Conservation (phyloP, 352 stramenopile genomes). For the Phytophthora fragariaefolia region DNA sequence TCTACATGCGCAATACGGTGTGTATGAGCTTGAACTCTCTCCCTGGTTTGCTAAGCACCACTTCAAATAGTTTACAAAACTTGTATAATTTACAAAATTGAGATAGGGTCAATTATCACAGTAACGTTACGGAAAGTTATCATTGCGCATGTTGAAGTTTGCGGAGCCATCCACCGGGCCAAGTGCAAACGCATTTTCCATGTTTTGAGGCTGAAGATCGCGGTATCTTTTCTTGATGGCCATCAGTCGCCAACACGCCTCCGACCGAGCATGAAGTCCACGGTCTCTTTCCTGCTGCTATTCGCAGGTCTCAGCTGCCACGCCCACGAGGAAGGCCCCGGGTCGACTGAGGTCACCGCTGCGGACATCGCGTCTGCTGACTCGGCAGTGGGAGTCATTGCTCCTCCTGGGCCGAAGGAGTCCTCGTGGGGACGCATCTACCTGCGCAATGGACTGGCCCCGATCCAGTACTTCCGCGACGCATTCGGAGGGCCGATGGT, state of each 20-base stretch:
- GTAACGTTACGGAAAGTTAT: too few species aligned
- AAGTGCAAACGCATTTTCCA: too few species aligned
- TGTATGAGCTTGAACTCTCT: too few species aligned
- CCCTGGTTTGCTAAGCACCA: too few species aligned
- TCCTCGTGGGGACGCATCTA: conserved; percentile 72
- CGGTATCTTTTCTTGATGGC: conserved; percentile 14
- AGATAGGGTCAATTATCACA: too few species aligned
- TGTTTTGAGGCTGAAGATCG: background rate
- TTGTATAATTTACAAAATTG: too few species aligned
- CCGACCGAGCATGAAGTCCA: conserved; percentile 15
- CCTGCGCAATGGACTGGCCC: conserved; percentile 59
- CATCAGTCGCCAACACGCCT: conserved; percentile 16
- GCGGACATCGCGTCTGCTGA: background rate
- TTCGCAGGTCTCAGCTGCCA: background rate
- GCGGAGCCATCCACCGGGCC: too few species aligned
- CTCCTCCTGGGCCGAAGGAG: conserved; percentile 30
- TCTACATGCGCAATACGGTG: too few species aligned
- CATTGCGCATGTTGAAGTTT: too few species aligned
- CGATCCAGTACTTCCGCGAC: conserved; percentile 82
- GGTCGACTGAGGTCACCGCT: background rate
- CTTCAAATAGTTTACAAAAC: too few species aligned
- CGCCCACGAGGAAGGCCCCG: background rate
- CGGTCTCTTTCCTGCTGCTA: conserved; percentile 2
- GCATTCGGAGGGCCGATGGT: conserved; percentile 54
- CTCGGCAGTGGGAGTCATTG: too few species aligned